These are phyloP conservation scores for Starmerella etchellsii DNA, from an alignment of 805 yeast genomes.

Conservation along the genomic window DNA sequence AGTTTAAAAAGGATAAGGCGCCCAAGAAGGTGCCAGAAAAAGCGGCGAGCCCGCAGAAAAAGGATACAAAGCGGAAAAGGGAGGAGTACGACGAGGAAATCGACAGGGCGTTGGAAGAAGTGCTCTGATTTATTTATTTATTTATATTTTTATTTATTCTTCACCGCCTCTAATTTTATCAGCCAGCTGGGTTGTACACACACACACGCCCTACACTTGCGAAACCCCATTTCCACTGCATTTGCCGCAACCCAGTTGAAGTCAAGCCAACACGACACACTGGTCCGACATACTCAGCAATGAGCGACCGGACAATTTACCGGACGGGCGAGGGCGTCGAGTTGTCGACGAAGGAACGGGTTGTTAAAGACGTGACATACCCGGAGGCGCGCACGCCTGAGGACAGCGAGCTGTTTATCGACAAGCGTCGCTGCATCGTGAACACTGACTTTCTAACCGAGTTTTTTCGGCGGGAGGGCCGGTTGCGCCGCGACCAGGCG, in stretches of 20 bases:
- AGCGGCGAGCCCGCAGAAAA: background rate
- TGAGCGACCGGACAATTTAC: slow-evolving; percentile 11
- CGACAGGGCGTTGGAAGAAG: background rate
- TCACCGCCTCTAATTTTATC: background rate
- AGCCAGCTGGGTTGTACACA: too few relatives aligned
- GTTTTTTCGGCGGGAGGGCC: slow-evolving; percentile 72
- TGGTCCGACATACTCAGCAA: too few relatives aligned
- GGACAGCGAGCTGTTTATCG: slow-evolving; percentile 58
- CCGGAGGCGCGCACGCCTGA: slow-evolving; percentile 55
- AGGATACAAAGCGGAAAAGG: background rate
- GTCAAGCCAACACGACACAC: too few relatives aligned
- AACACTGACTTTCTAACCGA: slow-evolving; percentile 55
- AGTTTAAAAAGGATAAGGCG: slow-evolving; percentile 9
- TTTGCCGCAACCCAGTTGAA: too few relatives aligned
- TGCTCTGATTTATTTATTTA: background rate
- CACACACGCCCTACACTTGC: too few relatives aligned
- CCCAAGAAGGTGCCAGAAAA: too few relatives aligned
- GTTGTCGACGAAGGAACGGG: slow-evolving; percentile 45
- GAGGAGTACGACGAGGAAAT: background rate
- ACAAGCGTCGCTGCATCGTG: slow-evolving; percentile 38
- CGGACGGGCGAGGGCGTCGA: slow-evolving; percentile 37
- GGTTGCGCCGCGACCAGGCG: slow-evolving; percentile 60
- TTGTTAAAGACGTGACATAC: slow-evolving; percentile 44
- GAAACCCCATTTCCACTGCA: too few relatives aligned
- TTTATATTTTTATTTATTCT: too few relatives aligned